These are phyloP conservation scores for Liquidambar formosana DNA, from an alignment of 164 flowering plant genomes.

Conservation along the genomic window DNA sequence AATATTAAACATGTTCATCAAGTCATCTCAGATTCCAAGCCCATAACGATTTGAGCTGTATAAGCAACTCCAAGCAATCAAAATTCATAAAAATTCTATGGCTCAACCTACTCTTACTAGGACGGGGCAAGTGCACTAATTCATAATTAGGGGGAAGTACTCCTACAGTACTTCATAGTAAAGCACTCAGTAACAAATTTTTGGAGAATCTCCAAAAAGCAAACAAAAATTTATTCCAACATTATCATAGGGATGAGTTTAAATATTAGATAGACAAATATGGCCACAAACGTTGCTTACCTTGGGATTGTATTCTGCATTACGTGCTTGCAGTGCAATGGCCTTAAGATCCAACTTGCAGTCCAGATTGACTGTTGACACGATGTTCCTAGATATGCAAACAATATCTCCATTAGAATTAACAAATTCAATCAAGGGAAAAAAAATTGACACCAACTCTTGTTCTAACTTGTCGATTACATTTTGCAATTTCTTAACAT, in stretches of 20 bases:
- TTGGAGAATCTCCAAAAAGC: no score
- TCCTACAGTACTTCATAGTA: no score
- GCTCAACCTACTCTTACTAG: background rate
- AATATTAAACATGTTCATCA: background rate
- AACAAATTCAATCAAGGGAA: no score
- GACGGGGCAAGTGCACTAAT: no score
- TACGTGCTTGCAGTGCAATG: slow-evolving; percentile 85
- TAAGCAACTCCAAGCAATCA: background rate
- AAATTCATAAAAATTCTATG: background rate
- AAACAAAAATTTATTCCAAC: background rate
- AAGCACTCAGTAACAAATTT: no score
- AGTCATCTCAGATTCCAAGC: background rate
- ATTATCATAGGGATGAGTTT: background rate
- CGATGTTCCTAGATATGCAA: slow-evolving; percentile 62
- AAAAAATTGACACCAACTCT: no score
- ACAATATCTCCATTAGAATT: background rate
- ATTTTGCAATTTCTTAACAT: background rate
- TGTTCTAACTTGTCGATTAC: no score
- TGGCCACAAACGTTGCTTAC: slow-evolving; percentile 25
- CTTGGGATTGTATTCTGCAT: slow-evolving; percentile 96
- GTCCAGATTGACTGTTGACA: slow-evolving; percentile 94
- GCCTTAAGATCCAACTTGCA: slow-evolving; percentile 87
- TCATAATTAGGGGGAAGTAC: no score
- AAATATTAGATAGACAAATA: background rate
- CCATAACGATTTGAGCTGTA: background rate